Conservation (phyloP, 208 protist species). For the Lotmaria passim region DNA sequence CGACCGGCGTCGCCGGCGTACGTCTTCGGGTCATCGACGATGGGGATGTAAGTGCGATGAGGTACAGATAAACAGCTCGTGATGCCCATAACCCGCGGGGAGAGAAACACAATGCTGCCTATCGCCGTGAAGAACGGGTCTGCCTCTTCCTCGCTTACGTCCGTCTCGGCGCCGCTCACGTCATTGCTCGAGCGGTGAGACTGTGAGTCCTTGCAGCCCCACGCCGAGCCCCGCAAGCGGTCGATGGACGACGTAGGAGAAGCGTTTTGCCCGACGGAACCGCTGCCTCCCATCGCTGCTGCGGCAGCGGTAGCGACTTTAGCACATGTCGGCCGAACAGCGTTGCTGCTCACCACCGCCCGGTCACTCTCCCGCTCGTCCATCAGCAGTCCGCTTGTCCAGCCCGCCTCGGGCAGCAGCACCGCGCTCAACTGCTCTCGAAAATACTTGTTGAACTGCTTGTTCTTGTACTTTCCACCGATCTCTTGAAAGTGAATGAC, state of each 20-base stretch:
- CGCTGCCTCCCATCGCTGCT: not conserved
- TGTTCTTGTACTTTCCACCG: constrained; percentile 67
- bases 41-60: constrained; percentile 79
- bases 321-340: not conserved
- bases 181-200: constrained; percentile 15
- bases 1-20: constrained; percentile 63
- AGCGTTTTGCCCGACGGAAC: not conserved
- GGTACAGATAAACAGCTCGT: constrained; percentile 78
- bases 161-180: constrained; percentile 11
- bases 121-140: constrained; percentile 64
- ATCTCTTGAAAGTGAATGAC: constrained; percentile 90
- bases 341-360: constrained; percentile 22
- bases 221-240: constrained; percentile 6
- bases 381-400: constrained; percentile 81
- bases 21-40: constrained; percentile 73
- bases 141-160: constrained; percentile 28
- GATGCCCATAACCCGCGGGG: constrained; percentile 68
- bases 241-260: constrained; percentile 5
- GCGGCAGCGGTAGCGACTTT: not conserved
- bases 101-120: constrained; percentile 77
- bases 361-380: constrained; percentile 37
- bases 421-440: constrained; percentile 34
- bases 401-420: constrained; percentile 76
- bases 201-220: constrained; percentile 5
- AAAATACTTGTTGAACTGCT: constrained; percentile 63